A percentile compares a stretch with the other conserved stretches of the same genome.
These are phyloP conservation scores for Thamnidium elegans DNA, from an alignment of 192 early-diverging fungal genomes.

Conservation along the genomic window DNA sequence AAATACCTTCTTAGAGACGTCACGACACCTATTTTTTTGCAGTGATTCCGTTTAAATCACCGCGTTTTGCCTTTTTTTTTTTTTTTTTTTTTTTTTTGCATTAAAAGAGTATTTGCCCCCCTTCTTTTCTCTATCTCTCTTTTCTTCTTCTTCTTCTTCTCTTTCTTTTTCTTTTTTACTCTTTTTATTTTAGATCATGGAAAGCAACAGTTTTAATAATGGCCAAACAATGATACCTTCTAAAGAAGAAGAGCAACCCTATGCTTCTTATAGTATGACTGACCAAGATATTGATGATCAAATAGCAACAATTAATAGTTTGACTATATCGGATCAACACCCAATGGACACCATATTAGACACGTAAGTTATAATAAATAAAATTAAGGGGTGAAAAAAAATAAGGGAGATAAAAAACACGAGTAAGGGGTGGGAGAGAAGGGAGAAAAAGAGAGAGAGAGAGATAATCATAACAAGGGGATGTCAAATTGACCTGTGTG, in stretches of 20 bases:
- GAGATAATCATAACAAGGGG: slow-evolving; percentile 1
- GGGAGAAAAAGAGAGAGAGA: neutral
- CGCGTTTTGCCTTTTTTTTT: no score
- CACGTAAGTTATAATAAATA: slow-evolving; percentile 12
- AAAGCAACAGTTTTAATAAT: neutral
- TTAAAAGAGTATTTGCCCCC: neutral
- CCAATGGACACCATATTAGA: slow-evolving; percentile 7
- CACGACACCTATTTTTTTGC: neutral
- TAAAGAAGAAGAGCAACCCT: neutral
- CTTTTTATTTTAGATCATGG: neutral
- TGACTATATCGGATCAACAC: slow-evolving; percentile 9
- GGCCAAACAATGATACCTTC: neutral
- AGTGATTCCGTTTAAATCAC: no score
- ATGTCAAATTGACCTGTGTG: slow-evolving; percentile 3
- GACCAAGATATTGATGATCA: slow-evolving; percentile 14
- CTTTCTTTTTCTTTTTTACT: slow-evolving; percentile 1
- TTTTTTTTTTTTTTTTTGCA: neutral
- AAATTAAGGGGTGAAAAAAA: neutral
- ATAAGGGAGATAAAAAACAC: neutral
- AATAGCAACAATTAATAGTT: slow-evolving; percentile 10
- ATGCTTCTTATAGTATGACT: slow-evolving; percentile 4
- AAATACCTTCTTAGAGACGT: neutral
- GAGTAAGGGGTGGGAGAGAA: slow-evolving; percentile 6
- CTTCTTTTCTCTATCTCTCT: neutral
- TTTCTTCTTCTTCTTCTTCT: neutral